Percentiles rank a stretch among this genome's conserved stretches.
These are phyloP conservation scores for Lepidopterella palustris DNA, from an alignment of 495 filamentous ascomycete genomes.

Conservation along the genomic window DNA sequence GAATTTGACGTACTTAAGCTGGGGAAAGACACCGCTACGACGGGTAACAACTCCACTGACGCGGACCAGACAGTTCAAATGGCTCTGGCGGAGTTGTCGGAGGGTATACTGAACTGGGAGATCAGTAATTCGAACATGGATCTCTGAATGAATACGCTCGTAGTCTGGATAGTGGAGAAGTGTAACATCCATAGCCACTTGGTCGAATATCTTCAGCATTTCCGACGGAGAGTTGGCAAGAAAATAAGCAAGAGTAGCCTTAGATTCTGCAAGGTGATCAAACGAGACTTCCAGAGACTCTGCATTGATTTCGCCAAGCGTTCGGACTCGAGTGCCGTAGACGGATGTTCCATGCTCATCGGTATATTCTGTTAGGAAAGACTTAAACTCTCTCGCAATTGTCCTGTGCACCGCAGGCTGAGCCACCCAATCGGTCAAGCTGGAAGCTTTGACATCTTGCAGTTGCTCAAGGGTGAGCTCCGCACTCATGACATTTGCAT, in stretches of 20 bases:
- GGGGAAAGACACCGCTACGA: slow-evolving; percentile 94
- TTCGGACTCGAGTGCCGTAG: slow-evolving; percentile 87
- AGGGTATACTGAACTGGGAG: slow-evolving; percentile 94
- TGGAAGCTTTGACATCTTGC: slow-evolving; percentile 87
- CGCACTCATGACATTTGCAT: slow-evolving; percentile 85
- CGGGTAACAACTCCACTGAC: slow-evolving; percentile 94
- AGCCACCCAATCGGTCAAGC: slow-evolving; percentile 85
- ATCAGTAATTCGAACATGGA: slow-evolving; percentile 95
- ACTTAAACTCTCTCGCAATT: slow-evolving; percentile 93
- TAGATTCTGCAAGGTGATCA: slow-evolving; percentile 78
- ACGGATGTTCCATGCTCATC: slow-evolving; percentile 82
- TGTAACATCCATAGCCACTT: slow-evolving; percentile 92
- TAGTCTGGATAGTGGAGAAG: slow-evolving; percentile 96
- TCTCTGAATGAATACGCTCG: slow-evolving; percentile 93
- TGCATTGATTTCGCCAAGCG: slow-evolving; percentile 91
- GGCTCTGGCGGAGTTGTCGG: slow-evolving; percentile 89
- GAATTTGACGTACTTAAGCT: slow-evolving; percentile 97
- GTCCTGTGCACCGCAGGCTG: slow-evolving; percentile 86
- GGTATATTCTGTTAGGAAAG: slow-evolving; percentile 92
- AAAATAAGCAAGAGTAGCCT: slow-evolving; percentile 97
- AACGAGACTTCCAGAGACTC: slow-evolving; percentile 96
- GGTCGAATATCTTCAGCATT: slow-evolving; percentile 91
- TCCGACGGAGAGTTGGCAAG: slow-evolving; percentile 91
- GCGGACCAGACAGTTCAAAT: slow-evolving; percentile 93
- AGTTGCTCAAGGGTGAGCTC: slow-evolving; percentile 89